Conservation (phyloP, 2,329 filamentous ascomycete species). For the Beauveria rudraprayagi region DNA sequence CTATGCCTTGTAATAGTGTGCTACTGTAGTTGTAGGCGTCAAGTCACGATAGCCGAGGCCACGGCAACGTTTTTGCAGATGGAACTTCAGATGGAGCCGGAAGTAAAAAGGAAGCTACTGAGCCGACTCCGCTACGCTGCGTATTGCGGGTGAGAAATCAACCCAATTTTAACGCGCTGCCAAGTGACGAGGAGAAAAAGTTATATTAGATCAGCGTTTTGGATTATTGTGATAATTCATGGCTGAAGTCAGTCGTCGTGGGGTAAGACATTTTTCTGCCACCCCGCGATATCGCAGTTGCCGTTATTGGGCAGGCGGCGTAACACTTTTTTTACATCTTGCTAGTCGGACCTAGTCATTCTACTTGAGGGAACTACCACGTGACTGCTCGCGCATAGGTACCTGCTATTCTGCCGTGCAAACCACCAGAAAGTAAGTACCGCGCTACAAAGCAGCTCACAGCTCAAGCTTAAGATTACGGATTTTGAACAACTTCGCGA, state of each 20-base stretch:
- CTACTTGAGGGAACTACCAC: too few species aligned
- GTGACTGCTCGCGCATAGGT: too few species aligned
- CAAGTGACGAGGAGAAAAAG: neutral
- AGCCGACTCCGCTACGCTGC: neutral
- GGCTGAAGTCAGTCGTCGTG: neutral
- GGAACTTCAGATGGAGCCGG: slow-evolving; percentile 2
- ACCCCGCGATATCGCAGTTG: slow-evolving; percentile 5
- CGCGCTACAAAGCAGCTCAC: too few species aligned
- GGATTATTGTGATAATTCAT: neutral
- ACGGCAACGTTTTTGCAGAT: neutral
- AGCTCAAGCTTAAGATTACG: too few species aligned
- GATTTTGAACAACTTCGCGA: too few species aligned
- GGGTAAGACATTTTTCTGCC: slow-evolving; percentile 4
- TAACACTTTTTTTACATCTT: too few species aligned
- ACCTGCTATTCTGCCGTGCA: too few species aligned
- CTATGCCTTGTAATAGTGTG: too few species aligned
- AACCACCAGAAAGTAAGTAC: too few species aligned
- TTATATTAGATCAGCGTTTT: too few species aligned
- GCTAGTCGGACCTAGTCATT: too few species aligned
- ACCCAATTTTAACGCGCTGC: neutral
- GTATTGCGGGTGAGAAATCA: neutral
- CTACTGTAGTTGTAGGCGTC: neutral
- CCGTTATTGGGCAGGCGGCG: neutral
- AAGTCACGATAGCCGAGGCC: neutral
- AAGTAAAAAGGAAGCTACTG: neutral